Base-by-base conservation (phyloP, 2,329 filamentous ascomycete species). In the Teratosphaeria viscida region DNA sequence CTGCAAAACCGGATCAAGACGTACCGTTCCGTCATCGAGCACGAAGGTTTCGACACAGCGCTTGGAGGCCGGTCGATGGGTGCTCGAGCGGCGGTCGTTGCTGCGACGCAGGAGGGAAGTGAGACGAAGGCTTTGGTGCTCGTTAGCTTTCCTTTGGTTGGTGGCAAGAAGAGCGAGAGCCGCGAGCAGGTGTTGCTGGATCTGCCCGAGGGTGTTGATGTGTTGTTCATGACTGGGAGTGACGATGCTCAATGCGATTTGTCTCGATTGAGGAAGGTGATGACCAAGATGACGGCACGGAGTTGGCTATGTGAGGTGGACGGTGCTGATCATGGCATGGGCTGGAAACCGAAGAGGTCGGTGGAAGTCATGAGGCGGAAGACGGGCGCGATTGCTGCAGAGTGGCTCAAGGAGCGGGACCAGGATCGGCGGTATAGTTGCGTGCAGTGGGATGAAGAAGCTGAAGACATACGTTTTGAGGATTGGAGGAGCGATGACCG, bases 21-120 rank as follows among this genome's bases (percentile, higher is more conserved):
- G 12, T 78, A 77, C 58, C 66, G 70, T 19, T 67, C 71, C 4
- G 73, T 75, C n/a, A 61, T 74, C 2, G 65, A 67, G 26, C 60
- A 73, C 47, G 52, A 64, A 19, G 7, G 62, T 3, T 59, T 59
- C 52, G 60, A 58, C 6, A 35, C 66, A 5, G 63, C 70, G 2
- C 60, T 77, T 2, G 75, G 75, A 1, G 76, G 76, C 1, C 64
- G 75, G 3, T 77, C 75, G 52, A 78, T 78, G 76, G 76, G 76
- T 8, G 72, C 76, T 10, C 68, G 76, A 16, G 76, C 76, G 4
- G 76, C 76, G 2, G 72, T 73, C 5, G 69, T 75, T 16, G 71
- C 75, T 3, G 72, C 71, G 0, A 65, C 64, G 2, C 67, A 73
- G 26, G 37, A 65, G 8, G 35, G 29, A 14, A 12, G 43, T 19